Evolutionary conservation across 345 rosid species (phyloP).

Genomic region (Eutrema japonicum): DNA sequence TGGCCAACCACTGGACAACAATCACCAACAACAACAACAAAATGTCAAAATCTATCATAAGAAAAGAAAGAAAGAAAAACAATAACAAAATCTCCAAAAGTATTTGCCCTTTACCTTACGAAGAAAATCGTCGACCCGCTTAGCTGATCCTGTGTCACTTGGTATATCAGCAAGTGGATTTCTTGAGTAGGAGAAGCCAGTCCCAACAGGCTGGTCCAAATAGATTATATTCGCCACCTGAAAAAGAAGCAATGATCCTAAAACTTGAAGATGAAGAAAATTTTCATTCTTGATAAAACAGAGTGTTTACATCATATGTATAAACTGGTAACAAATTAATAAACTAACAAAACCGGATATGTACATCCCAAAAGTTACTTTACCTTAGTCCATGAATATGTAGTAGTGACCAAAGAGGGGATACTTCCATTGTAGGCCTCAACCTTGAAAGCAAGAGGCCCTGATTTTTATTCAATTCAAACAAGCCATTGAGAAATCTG

Average conservation of each 20-base stretch:
- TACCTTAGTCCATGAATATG: conserved; percentile 74
- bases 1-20: conserved; percentile 35
- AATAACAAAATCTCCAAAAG: not conserved
- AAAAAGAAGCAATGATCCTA: conserved; percentile 42
- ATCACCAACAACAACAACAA: conserved; percentile 15
- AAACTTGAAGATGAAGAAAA: conserved; percentile 51
- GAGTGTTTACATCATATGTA: not conserved
- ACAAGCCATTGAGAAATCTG: not conserved
- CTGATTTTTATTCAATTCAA: conserved; percentile 39
- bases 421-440: conserved; percentile 65
- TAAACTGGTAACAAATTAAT: not conserved
- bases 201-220: conserved; percentile 69
- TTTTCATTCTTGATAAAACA: conserved; percentile 31
- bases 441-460: conserved; percentile 57
- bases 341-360: not conserved
- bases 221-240: conserved; percentile 67
- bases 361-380: conserved; percentile 38
- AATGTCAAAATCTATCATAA: not conserved
- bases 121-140: conserved; percentile 52
- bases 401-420: conserved; percentile 60
- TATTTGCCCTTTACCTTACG: conserved; percentile 45
- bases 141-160: conserved; percentile 54
- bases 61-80: not conserved
- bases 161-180: conserved; percentile 42
- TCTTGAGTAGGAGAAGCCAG: conserved; percentile 70